Base-by-base conservation (phyloP, 2,329 filamentous ascomycete genomes). In the Lachnellula suecica region DNA sequence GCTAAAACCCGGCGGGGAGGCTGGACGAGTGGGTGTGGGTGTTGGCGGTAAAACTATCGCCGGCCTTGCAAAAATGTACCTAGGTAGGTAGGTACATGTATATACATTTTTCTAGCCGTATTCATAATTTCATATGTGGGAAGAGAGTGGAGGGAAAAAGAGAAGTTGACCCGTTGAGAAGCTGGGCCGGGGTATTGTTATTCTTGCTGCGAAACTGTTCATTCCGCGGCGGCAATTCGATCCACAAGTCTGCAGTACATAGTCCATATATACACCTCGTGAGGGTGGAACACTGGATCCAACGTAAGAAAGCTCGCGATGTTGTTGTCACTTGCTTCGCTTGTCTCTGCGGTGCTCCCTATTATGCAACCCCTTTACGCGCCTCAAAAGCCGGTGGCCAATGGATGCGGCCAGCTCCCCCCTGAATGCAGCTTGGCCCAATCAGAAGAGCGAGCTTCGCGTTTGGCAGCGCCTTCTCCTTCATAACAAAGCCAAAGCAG, bases 311-410 rank as follows among this genome's bases (percentile, higher is more conserved):
- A 53, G 23, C 23, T 55, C 43, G 45, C 48, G 51, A 59, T 58
- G 53, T 59, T 61, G 57, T 58, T 58, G 45, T 57, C 29, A 38
- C 31, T 41, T 47, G 31, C 37, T 27, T 31, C n/a, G n/a, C 10
- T 19, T 29, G 46, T 29, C 35, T 13, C 37, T 48, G 13, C 10
- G 50, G 53, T 37, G 15, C 15, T 20, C 47, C 38, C 46, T 51
- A 56, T 22, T 23, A 40, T 40, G 37, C 37, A 42, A 52, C 44
- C 56, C 47, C 53, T 61, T 73, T 70, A 52, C 74, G 61, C 63
- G 62, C 60, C 58, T 56, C 22, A 46, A 38, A 29, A 7, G 31
- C 47, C 38, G 25, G 40, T 44, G 52, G 25, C 63, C 62, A 63
- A 63, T 62, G 25, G 49, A 40, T 27, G n/a, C 31, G 7, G 17